A percentile compares a stretch with the other conserved stretches of the same genome.
Conservation (phyloP, 2,329 filamentous ascomycete species). For the Xylariaceae sp. region DNA sequence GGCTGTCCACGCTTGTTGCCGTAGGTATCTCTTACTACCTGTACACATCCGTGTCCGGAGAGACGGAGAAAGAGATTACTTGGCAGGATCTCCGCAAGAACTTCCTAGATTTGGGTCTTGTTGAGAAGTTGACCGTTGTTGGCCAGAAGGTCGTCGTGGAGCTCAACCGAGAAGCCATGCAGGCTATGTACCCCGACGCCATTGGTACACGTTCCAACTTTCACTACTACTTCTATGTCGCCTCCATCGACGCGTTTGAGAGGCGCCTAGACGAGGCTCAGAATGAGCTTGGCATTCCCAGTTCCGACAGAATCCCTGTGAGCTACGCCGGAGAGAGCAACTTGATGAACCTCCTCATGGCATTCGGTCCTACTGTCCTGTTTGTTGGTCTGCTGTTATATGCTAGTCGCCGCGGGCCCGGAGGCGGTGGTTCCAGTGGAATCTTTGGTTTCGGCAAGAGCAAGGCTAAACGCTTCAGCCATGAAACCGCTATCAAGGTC, state of each 20-base stretch:
- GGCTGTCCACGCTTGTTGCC: conserved; percentile 49
- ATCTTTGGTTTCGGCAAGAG: conserved; percentile 97
- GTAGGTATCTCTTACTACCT: conserved; percentile 41
- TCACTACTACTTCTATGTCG: conserved; percentile 91
- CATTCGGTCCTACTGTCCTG: conserved; percentile 80
- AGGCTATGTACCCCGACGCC: conserved; percentile 69
- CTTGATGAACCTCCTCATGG: conserved; percentile 65
- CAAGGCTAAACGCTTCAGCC: conserved; percentile 94
- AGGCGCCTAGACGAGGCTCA: conserved; percentile 83
- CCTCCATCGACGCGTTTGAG: conserved; percentile 90
- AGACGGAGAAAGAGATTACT: conserved; percentile 69
- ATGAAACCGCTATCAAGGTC: conserved; percentile 92
- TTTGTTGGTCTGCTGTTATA: conserved; percentile 80
- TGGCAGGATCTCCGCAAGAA: conserved; percentile 95
- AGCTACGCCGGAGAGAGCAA: conserved; percentile 76
- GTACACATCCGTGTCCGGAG: conserved; percentile 39
- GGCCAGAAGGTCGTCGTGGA: conserved; percentile 73
- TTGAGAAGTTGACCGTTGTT: conserved; percentile 85
- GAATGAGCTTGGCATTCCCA: conserved; percentile 77
- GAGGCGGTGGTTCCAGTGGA: conserved; percentile 63
- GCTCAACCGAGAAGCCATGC: conserved; percentile 68
- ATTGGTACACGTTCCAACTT: conserved; percentile 63
- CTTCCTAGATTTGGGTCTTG: conserved; percentile 91
- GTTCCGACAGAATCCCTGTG: conserved; percentile 85
- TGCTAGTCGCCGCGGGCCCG: conserved; percentile 65